phyloP scores from a whole-genome alignment of 805 yeast genomes.

The Deakozyma indianensis region DNA sequence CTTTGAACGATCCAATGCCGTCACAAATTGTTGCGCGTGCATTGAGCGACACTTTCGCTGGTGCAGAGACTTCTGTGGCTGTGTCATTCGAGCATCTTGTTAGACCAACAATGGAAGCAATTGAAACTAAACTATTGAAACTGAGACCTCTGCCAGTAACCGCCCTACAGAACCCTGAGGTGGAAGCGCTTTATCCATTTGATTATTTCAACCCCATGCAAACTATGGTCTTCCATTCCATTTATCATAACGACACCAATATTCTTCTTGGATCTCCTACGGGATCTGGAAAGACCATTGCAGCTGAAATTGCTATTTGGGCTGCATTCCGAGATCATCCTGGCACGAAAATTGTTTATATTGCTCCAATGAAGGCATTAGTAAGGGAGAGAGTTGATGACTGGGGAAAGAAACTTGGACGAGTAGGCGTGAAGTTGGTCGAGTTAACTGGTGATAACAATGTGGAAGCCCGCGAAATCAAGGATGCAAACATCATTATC shows the following conservation, averaged over 20 bases:
- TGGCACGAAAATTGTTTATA: conserved; percentile 64
- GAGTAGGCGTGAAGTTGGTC: conserved; percentile 31
- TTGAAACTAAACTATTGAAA: conserved; percentile 65
- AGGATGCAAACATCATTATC: conserved; percentile 58
- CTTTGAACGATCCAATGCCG: conserved; percentile 78
- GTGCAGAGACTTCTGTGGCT: conserved; percentile 60
- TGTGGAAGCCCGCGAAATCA: conserved; percentile 53
- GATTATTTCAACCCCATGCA: conserved; percentile 96
- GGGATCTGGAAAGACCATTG: conserved; percentile 96
- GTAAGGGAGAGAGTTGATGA: conserved; percentile 76
- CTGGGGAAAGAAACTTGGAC: conserved; percentile 34
- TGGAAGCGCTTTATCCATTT: conserved; percentile 69
- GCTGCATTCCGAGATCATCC: conserved; percentile 81
- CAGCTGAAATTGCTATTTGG: conserved; percentile 95
- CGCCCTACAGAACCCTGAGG: conserved; percentile 54
- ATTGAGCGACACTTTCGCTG: conserved; percentile 80
- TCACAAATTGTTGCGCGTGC: conserved; percentile 72
- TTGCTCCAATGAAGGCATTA: conserved; percentile 83
- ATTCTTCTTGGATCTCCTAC: conserved; percentile 96
- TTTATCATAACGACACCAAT: conserved; percentile 65
- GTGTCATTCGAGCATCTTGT: conserved; percentile 84
- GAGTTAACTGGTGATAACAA: conserved; percentile 75
- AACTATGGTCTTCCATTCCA: conserved; percentile 85
- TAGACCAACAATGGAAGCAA: conserved; percentile 74
- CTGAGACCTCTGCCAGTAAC: conserved; percentile 76